phyloP scores from a whole-genome alignment of 192 early-diverging fungal species.

The Pilobolus umbonatus region DNA sequence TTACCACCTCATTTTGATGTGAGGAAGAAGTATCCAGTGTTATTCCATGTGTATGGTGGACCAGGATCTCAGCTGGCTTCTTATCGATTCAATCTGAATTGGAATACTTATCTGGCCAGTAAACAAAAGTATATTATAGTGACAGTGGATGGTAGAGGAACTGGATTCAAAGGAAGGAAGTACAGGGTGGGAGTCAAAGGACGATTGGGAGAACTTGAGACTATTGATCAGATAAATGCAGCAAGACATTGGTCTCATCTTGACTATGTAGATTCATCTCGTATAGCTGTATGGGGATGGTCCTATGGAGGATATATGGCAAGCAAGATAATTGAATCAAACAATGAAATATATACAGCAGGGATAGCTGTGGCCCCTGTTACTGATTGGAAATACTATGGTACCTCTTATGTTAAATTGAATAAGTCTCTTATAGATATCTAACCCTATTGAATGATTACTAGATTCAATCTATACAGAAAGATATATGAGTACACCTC shows the following conservation, averaged over 20 bases:
- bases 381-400: slow-evolving; percentile 79
- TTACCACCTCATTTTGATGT: slow-evolving; percentile 77
- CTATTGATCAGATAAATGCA: slow-evolving; percentile 82
- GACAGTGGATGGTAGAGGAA: slow-evolving; percentile 82
- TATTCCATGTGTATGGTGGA: slow-evolving; percentile 88
- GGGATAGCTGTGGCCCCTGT: slow-evolving; percentile 96
- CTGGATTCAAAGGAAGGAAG: slow-evolving; percentile 77
- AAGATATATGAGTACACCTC: slow-evolving; percentile 91
- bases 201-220: slow-evolving; percentile 78
- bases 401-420: slow-evolving; percentile 11
- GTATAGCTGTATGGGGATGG: slow-evolving; percentile 96
- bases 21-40: slow-evolving; percentile 73
- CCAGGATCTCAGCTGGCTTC: slow-evolving; percentile 82
- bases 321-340: slow-evolving; percentile 76
- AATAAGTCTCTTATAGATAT: neutral
- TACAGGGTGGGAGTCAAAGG: slow-evolving; percentile 73
- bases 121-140: slow-evolving; percentile 65
- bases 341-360: slow-evolving; percentile 74
- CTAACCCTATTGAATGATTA: neutral
- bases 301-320: slow-evolving; percentile 91
- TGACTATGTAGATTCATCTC: slow-evolving; percentile 73
- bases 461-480: slow-evolving; percentile 92
- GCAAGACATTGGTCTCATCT: slow-evolving; percentile 59
- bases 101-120: slow-evolving; percentile 63
- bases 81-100: slow-evolving; percentile 62